Evolutionary conservation across 352 stramenopile genomes (phyloP), one percentile per base, ranked within the genome.

Genomic region (Pythium rishiriense): DNA sequence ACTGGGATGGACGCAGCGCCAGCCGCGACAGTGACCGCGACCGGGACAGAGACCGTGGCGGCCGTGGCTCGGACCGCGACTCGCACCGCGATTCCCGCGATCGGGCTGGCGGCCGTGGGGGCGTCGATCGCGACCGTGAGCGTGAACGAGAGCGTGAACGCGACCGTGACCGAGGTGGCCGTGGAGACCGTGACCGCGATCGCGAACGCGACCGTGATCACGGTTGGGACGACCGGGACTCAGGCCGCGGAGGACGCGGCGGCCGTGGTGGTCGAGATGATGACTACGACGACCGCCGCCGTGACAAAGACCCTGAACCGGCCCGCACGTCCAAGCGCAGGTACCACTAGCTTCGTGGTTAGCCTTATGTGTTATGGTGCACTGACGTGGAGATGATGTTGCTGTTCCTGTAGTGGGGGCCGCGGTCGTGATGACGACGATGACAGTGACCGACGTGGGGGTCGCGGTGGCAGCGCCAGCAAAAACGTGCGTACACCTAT

Each of bases 391-490:
- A n/a, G n/a, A n/a, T n/a, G n/a, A n/a, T n/a, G n/a, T n/a, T n/a
- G n/a, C n/a, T n/a, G n/a, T n/a, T n/a, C n/a, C n/a, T 41, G 46
- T 10, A 46, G 25, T 43, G 28, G 35, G 15, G 66, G 68, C 12
- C 66, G 78, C 24, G 69, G 76, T 14, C 65, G 73, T 54, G 83
- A 85, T 14, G 80, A 89, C 46, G 79, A 90, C n/a, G 76, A 90
- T 14, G 71, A 76, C 12, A 74, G 76, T 9, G 66, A 79, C 41
- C 66, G 72, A 42, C 80, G 74, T 14, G 64, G 80, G n/a, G 73
- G 72, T 43, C 78, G 75, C 22, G 66, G 77, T 45, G 58, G 54
- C 21, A 61, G 56, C 37, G 62, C 68, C 33, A 51, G 62, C 17
- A 84, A 81, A 42, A 82, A 66, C 51, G 83, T 90, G 75, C 47